Base-by-base conservation (phyloP, 2,329 filamentous ascomycete species). In the Dactylellina leptospora region DNA sequence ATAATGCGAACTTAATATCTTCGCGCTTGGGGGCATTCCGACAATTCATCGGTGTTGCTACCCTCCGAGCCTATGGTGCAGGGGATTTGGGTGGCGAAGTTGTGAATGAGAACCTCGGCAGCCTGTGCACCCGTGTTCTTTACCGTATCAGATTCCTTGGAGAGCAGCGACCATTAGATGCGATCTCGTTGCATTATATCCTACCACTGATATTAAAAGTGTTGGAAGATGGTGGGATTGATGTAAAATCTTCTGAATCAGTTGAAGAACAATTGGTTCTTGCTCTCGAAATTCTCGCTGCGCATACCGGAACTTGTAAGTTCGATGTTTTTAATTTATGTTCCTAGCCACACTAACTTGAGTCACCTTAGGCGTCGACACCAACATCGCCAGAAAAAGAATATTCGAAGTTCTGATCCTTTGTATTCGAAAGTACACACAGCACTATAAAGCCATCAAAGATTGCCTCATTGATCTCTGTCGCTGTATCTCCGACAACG, bases 381-480 rank as follows among this genome's bases (percentile, higher is more conserved):
- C 69, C 8, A 74, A 75, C 40, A 74, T 74, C 23, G 92, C 93
- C 27, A 88, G 95, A 6, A 84, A 86, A 55, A 86, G 92, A 68
- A 83, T 96, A 36, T 80, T 97, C 2, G 82, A 85, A 1, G 84
- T 85, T 2, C 83, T 99, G 36, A 88, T 96, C 63, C 83, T 83
- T 45, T 89, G 92, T 0, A 96, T 99, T 90, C 91, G 96, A 78
- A 85, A 82, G 71, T 96, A 96, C 79, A 89, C 88, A 45, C 92
- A 96, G 78, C 95, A 99, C 80, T 97, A 97, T 82, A 96, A 96
- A 80, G 83, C 93, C 66, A 87, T 97, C 81, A 96, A 93, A 79
- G 95, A 99, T 80, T 96, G 92, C 77, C 86, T 99, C 74, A 85
- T 90, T 59, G 92, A 97, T 79, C 85, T 96, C 75, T 91, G 91